Evolutionary conservation across 2,329 filamentous ascomycete species (phyloP), one percentile per base, ranked within the genome.

Genomic region (Teratosphaeria viscida): DNA sequence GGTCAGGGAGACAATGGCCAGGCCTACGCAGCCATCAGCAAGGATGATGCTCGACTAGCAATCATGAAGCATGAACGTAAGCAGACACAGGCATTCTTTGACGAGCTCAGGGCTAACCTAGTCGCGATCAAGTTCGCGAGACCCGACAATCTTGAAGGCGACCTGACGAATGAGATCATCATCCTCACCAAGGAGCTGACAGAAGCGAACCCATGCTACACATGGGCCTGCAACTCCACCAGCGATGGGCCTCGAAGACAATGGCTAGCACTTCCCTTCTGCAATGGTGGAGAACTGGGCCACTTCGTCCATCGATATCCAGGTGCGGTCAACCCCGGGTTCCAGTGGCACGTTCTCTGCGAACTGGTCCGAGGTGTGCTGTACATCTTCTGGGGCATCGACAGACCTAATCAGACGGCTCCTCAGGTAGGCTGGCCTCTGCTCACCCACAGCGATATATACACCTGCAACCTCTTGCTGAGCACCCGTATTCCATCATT

Each of bases 1-100:
- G 56, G 39, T n/a, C 14, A n/a, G 7, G 56, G 56, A 19, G 37
- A 57, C 43, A 57, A 57, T 52, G 56, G 56, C 16, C 16, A 57
- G 5, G 29, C 56, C 56, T 57, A 16, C 26, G 27, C 43, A 29
- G 56, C 56, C 26, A n/a, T 57, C 23, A 14, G 19, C 14, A 52
- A 53, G 4, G 8, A n/a, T 29, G 55, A 2, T 16, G 34, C 23
- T 37, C 7, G 19, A 57, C 23, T 23, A 14, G 14, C n/a, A 10
- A 12, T 57, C 27, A 57, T 35, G 12, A n/a, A 10, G 37, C 52
- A 29, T 43, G 37, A 43, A 43, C 11, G 37, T 43, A 43, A 43
- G 37, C 37, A 37, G 23, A 32, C 54, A 27, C 27, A 23, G 54
- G 19, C 34, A 11, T 34, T 57, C 39, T 52, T 34, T 29, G 43